Conservation (phyloP, 2,329 filamentous ascomycete genomes). For the Furcasterigmium furcatum region DNA sequence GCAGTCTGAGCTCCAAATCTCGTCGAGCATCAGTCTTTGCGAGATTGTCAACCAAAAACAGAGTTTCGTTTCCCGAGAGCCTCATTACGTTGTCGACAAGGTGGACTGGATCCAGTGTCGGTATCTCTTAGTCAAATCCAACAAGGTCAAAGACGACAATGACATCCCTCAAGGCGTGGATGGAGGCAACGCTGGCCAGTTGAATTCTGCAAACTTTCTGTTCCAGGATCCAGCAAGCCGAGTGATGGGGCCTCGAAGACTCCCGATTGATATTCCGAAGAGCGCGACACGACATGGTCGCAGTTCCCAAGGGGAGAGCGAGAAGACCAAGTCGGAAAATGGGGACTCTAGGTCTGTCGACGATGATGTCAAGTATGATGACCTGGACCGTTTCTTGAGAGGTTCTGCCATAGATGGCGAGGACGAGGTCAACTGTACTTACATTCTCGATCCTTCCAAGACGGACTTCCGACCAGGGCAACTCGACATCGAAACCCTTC, state of each 20-base stretch:
- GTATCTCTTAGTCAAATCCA: conserved; percentile 62
- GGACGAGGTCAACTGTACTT: background rate
- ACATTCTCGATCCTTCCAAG: conserved; percentile 11
- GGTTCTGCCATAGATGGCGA: too few relatives aligned
- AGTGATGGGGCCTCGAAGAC: too few relatives aligned
- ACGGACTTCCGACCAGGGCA: conserved; percentile 62
- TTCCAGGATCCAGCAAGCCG: too few relatives aligned
- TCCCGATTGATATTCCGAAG: background rate
- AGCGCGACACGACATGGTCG: too few relatives aligned
- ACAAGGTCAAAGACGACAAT: too few relatives aligned
- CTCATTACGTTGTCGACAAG: conserved; percentile 70
- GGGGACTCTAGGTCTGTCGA: too few relatives aligned
- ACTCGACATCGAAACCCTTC: conserved; percentile 59
- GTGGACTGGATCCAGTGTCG: conserved; percentile 88
- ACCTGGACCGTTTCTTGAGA: background rate
- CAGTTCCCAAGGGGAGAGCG: too few relatives aligned
- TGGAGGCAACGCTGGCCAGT: too few relatives aligned
- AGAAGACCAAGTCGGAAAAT: too few relatives aligned
- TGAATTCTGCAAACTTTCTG: too few relatives aligned
- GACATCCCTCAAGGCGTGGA: too few relatives aligned
- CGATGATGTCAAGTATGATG: too few relatives aligned
- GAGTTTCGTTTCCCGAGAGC: conserved; percentile 51
- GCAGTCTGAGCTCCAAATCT: conserved; percentile 60
- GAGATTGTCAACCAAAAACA: conserved; percentile 76
- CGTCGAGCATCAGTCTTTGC: conserved; percentile 67